These are phyloP conservation scores for Clarkia xantiana DNA, from an alignment of 345 rosid genomes.

Conservation along the genomic window DNA sequence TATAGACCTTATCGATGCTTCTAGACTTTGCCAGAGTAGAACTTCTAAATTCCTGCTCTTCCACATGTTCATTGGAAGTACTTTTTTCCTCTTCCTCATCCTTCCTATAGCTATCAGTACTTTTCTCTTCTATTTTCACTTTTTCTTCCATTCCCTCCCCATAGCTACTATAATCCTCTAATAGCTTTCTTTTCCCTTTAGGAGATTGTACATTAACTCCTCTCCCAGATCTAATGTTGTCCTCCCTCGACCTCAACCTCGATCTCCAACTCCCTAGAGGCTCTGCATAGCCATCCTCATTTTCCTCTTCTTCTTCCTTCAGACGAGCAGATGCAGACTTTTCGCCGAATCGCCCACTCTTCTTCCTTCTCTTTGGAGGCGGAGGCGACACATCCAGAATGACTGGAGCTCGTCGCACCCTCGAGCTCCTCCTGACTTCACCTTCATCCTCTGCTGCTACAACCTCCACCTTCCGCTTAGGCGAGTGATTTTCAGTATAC, in stretches of 20 bases:
- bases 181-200: conserved; percentile 45
- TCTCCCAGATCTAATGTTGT: conserved; percentile 11
- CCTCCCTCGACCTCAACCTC: conserved; percentile 46
- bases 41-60: background rate
- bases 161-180: conserved; percentile 13
- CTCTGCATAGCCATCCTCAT: conserved; percentile 15
- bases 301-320: conserved; percentile 23
- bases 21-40: background rate
- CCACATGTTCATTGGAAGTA: background rate
- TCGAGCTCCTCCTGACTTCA: conserved; percentile 66
- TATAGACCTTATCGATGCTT: conserved; percentile 1
- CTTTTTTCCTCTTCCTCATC: conserved; percentile 3
- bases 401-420: conserved; percentile 53
- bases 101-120: background rate
- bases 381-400: conserved; percentile 73
- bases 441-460: conserved; percentile 19
- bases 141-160: conserved; percentile 11
- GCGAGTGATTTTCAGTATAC: conserved; percentile 45
- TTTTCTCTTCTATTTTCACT: conserved; percentile 4
- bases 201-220: conserved; percentile 8
- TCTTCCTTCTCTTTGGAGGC: conserved; percentile 46
- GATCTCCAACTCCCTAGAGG: conserved; percentile 43
- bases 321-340: conserved; percentile 1
- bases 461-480: conserved; percentile 14
- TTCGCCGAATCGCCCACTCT: conserved; percentile 7